Conservation (phyloP, 2,329 filamentous ascomycete species). For the Neonectria coccinea region DNA sequence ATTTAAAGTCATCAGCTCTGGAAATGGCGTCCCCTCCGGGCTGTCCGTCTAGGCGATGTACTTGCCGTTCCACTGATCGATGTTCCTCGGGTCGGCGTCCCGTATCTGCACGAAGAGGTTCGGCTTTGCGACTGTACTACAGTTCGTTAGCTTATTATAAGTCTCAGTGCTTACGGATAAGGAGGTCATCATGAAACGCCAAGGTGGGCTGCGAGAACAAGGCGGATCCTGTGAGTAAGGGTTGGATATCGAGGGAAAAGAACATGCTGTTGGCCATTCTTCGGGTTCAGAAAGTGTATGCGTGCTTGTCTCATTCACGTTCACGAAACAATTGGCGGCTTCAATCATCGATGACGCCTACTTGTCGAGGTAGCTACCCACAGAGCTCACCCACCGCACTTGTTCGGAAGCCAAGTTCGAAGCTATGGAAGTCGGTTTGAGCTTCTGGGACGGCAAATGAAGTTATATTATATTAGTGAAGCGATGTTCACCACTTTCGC, state of each 20-base stretch:
- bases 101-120: conserved; percentile 28
- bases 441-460: no score
- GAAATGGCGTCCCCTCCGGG: not conserved
- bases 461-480: not conserved
- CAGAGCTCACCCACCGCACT: conserved; percentile 15
- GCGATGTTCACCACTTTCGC: not conserved
- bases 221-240: not conserved
- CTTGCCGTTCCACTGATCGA: conserved; percentile 11
- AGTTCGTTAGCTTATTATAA: conserved; percentile 18
- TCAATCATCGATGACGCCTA: conserved; percentile 15
- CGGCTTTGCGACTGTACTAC: conserved; percentile 17
- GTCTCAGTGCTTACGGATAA: conserved; percentile 2
- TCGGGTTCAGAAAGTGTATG: not conserved
- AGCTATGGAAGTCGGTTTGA: conserved; percentile 12
- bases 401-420: not conserved
- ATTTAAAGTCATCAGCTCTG: not conserved
- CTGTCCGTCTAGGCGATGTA: not conserved
- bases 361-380: conserved; percentile 18
- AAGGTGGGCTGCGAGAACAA: not conserved
- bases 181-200: not conserved
- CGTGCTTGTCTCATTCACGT: not conserved
- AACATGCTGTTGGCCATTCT: not conserved
- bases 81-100: conserved; percentile 16
- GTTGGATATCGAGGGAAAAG: not conserved
- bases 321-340: not conserved